These are phyloP conservation scores for Verticillium dahliae DNA, from an alignment of 2,329 filamentous ascomycete genomes.

Conservation along the genomic window DNA sequence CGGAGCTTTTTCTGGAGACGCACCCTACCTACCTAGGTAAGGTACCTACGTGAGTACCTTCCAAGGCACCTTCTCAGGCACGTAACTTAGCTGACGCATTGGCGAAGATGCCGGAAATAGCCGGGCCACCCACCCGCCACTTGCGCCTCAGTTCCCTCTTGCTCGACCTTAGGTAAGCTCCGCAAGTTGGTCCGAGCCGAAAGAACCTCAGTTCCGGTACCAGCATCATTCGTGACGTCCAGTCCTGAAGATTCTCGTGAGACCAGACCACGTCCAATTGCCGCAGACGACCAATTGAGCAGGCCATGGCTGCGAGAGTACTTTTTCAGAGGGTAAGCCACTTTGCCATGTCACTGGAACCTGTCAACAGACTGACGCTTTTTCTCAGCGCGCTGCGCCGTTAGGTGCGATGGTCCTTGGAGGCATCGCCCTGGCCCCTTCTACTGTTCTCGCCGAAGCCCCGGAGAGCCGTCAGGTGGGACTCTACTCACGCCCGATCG, in stretches of 20 bases:
- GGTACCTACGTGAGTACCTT: too few relatives aligned
- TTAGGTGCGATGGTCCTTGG: slow-evolving; percentile 44
- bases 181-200: not conserved
- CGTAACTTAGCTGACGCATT: too few relatives aligned
- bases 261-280: slow-evolving; percentile 11
- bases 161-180: not conserved
- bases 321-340: slow-evolving; percentile 47
- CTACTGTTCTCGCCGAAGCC: slow-evolving; percentile 45
- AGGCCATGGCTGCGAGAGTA: slow-evolving; percentile 54
- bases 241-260: slow-evolving; percentile 12
- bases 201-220: not conserved
- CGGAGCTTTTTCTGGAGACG: slow-evolving; percentile 1
- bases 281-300: slow-evolving; percentile 36
- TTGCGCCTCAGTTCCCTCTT: not conserved
- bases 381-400: slow-evolving; percentile 43
- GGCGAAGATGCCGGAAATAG: slow-evolving; percentile 18
- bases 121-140: slow-evolving; percentile 8
- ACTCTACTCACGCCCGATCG: not conserved
- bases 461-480: slow-evolving; percentile 19
- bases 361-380: slow-evolving; percentile 19
- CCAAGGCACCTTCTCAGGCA: too few relatives aligned
- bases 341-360: not conserved
- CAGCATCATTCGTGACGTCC: slow-evolving; percentile 13
- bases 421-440: slow-evolving; percentile 39
- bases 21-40: not conserved